phyloP scores from a whole-genome alignment of 139 green algal genomes.

The Chlorella sp. region DNA sequence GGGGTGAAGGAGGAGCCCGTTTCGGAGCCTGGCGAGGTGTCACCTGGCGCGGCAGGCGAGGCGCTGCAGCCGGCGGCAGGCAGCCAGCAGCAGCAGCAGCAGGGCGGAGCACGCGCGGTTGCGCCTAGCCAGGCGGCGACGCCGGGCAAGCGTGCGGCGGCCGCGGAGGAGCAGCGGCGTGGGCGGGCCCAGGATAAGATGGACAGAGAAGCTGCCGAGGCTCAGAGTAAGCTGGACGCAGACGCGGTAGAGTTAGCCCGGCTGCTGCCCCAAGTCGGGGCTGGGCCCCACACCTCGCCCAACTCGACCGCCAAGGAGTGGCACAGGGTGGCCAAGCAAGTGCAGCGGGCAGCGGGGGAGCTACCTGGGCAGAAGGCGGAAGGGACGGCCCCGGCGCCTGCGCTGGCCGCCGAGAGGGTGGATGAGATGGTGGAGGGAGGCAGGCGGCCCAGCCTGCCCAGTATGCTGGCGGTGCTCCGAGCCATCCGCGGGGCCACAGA shows the following conservation, averaged over 20 bases:
- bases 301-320: background rate
- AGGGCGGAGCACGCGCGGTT: background rate
- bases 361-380: background rate
- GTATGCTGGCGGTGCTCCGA: background rate
- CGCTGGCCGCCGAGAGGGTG: background rate
- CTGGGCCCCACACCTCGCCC: background rate
- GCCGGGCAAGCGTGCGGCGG: background rate
- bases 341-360: background rate
- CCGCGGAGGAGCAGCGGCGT: background rate
- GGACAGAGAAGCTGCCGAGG: background rate
- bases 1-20: background rate
- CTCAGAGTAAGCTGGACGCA: background rate
- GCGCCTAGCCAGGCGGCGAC: background rate
- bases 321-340: background rate
- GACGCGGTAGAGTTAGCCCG: background rate
- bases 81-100: background rate
- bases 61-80: too few species aligned
- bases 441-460: background rate
- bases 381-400: background rate
- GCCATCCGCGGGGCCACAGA: background rate
- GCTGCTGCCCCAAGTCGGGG: constrained; percentile 13
- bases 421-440: background rate
- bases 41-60: background rate
- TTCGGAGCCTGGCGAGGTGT: background rate
- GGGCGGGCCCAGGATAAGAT: background rate